Base-by-base conservation (phyloP, 176 grass and related monocot genomes). In the Juncus inflexus region DNA sequence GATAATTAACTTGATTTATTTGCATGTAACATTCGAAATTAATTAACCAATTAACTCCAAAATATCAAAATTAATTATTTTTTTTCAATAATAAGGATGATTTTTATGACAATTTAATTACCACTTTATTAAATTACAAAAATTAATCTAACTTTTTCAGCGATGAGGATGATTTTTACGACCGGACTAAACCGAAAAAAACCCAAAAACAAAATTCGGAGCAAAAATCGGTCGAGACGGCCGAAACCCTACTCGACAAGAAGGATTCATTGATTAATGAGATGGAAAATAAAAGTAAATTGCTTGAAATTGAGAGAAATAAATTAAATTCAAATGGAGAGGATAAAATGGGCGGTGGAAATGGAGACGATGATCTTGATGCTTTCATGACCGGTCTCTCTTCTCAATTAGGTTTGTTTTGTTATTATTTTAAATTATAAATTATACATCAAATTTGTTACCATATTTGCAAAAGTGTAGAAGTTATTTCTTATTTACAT, bases 161-260 rank as follows among this genome's bases (percentile, higher is more conserved):
- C 35, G 94, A 99, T 0, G 94, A 99, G 9, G 94, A 99, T 82
- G 94, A 99, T 6, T 99, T 92, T 70, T 99, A 74, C 86, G 94
- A 99, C 58, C 94, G 94, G 60, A 99, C 94, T 6, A 91, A 84
- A 79, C 90, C 85, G 78, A 90, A 83, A 65, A 37, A 76, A 64
- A 75, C 67, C 63, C 50, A 28, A 37, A 64, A 75, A 69, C 63
- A 58, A 28, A 37, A 72, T 62, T 64, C 67, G 64, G 83, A 86
- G 77, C 70, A 84, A 49, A 77, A 86, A 61, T 74, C 84, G n/a
- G 80, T 92, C 61, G 94, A 99, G 81, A 99, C 94, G 49, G 87
- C 94, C 64, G 88, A 92, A 73, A 83, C 85, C 79, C 94, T 99
- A 68, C 88, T 99, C 60, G 83, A 99, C 39, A 99, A 91, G 84